Percentiles rank a stretch among this genome's conserved stretches.
phyloP scores from a whole-genome alignment of 2,329 filamentous ascomycete species.

The Diaporthe velutina region DNA sequence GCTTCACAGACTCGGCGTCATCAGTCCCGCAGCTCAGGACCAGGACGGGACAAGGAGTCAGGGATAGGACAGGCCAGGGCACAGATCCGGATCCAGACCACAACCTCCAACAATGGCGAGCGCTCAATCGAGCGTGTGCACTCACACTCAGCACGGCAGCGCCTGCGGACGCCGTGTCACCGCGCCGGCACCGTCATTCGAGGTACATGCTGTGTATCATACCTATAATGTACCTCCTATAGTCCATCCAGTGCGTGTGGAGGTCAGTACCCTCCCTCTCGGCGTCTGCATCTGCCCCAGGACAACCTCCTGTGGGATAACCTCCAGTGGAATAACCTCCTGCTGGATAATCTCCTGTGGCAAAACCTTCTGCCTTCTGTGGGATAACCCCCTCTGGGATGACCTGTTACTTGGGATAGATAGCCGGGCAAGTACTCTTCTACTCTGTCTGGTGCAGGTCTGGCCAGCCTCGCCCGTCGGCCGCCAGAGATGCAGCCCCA shows the following conservation, averaged over 20 bases:
- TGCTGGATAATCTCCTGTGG: too few relatives aligned
- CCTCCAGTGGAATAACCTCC: too few relatives aligned
- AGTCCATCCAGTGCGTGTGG: not conserved
- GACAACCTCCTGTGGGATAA: too few relatives aligned
- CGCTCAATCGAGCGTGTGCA: constrained; percentile 1
- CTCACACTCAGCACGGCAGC: not conserved
- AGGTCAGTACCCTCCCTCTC: not conserved
- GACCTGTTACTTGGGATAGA: too few relatives aligned
- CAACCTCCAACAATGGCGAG: not conserved
- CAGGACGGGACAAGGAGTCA: constrained; percentile 1
- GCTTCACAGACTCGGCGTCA: constrained; percentile 32
- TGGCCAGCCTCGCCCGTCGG: too few relatives aligned
- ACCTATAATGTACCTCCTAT: not conserved
- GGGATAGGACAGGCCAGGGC: constrained; percentile 1
- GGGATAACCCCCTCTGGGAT: too few relatives aligned
- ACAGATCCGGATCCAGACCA: constrained; percentile 21
- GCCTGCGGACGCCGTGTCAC: constrained; percentile 27
- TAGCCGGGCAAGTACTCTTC: too few relatives aligned
- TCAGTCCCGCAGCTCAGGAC: constrained; percentile 31
- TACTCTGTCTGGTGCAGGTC: too few relatives aligned
- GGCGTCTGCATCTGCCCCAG: constrained; percentile 18
- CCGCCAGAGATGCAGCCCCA: constrained; percentile 17
- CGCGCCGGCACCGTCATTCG: constrained; percentile 10
- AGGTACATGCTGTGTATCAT: not conserved
- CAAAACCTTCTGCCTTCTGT: too few relatives aligned